phyloP scores from a whole-genome alignment of 257 asterid species.

The Solanum paucissectum region DNA sequence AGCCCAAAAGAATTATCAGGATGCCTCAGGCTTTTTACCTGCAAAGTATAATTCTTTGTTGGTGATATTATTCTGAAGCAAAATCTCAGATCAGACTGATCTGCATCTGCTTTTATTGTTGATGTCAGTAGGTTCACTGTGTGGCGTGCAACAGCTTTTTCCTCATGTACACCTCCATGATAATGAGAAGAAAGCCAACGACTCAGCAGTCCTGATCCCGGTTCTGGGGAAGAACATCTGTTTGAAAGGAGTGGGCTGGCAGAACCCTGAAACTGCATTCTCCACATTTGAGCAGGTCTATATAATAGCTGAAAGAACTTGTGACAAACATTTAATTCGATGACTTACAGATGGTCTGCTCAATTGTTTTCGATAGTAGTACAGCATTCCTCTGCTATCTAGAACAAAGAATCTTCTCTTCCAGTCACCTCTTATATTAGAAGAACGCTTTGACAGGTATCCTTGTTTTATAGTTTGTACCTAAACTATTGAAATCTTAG shows the following conservation, averaged over 20 bases:
- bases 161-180: slow-evolving; percentile 76
- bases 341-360: slow-evolving; percentile 54
- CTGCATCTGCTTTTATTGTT: slow-evolving; percentile 70
- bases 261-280: slow-evolving; percentile 44
- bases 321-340: background rate
- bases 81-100: slow-evolving; percentile 71
- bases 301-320: background rate
- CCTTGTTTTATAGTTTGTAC: slow-evolving; percentile 84
- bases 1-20: background rate
- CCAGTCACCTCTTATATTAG: slow-evolving; percentile 86
- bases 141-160: slow-evolving; percentile 63
- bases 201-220: slow-evolving; percentile 63
- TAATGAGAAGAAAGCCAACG: slow-evolving; percentile 91
- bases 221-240: slow-evolving; percentile 47
- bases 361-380: slow-evolving; percentile 77
- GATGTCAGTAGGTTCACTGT: slow-evolving; percentile 78
- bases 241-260: slow-evolving; percentile 31
- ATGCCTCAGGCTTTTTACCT: slow-evolving; percentile 27
- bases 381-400: slow-evolving; percentile 58
- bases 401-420: slow-evolving; percentile 86
- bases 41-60: slow-evolving; percentile 69
- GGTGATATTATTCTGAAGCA: slow-evolving; percentile 90
- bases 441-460: slow-evolving; percentile 67
- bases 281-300: slow-evolving; percentile 14
- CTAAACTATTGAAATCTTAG: slow-evolving; percentile 67